Percentiles rank a stretch among this genome's conserved stretches.
These are phyloP conservation scores for Ceratorhiza oryzae-sativae DNA, from an alignment of 1,284 basidiomycete genomes.

Conservation along the genomic window DNA sequence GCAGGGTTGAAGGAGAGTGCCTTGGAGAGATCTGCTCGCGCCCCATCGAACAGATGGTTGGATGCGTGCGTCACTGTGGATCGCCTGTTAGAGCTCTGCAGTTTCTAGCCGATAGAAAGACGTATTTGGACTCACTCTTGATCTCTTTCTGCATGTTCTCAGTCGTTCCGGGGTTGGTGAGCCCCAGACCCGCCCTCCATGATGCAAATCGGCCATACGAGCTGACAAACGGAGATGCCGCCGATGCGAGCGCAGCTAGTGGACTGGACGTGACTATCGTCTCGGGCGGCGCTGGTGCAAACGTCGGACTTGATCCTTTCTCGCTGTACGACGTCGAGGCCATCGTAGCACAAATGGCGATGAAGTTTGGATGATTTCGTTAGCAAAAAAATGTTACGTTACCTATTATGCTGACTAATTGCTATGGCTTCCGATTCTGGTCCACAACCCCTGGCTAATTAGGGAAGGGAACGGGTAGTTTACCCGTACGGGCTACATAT, in stretches of 20 bases:
- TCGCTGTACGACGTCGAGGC: constrained; percentile 25
- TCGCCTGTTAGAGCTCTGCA: not conserved
- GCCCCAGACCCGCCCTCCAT: constrained; percentile 80
- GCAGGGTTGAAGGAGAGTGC: constrained; percentile 90
- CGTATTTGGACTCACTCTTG: constrained; percentile 65
- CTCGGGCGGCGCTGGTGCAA: constrained; percentile 7
- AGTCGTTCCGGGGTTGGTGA: constrained; percentile 87
- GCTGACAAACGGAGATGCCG: constrained; percentile 65
- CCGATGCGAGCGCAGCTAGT: constrained; percentile 48
- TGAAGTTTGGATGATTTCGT: constrained; percentile 21
- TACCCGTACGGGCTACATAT: not conserved
- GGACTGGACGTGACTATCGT: constrained; percentile 40
- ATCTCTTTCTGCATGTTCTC: constrained; percentile 93
- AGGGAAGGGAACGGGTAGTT: not conserved
- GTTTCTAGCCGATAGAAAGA: not conserved
- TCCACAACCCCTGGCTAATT: not conserved
- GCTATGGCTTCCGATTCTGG: not conserved
- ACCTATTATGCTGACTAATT: not conserved
- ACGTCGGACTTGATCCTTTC: not conserved
- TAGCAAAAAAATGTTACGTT: constrained; percentile 38
- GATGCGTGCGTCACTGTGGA: constrained; percentile 82
- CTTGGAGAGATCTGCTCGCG: constrained; percentile 94
- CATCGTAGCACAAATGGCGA: constrained; percentile 3
- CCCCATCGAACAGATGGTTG: constrained; percentile 98
- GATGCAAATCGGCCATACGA: constrained; percentile 74